phyloP scores from a whole-genome alignment of 2,329 filamentous ascomycete species.

The Epichloe sibirici region DNA sequence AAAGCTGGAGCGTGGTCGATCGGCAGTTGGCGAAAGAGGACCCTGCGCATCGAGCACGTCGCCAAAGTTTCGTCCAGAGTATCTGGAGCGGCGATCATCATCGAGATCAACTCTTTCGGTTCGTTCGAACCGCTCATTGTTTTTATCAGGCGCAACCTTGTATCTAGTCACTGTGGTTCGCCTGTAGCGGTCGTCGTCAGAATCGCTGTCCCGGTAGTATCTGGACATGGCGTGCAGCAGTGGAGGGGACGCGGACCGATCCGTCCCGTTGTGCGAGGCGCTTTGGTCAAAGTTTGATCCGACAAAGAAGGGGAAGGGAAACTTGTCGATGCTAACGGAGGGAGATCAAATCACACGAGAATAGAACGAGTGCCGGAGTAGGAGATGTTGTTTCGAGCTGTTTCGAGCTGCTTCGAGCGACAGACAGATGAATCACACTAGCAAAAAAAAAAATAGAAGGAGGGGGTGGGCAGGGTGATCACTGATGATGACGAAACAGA shows the following conservation, averaged over 20 bases:
- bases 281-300: constrained; percentile 2
- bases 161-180: constrained; percentile 39
- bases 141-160: constrained; percentile 32
- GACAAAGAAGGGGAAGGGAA: background rate
- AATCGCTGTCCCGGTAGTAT: constrained; percentile 23
- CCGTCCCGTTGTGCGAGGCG: constrained; percentile 6
- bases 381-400: no score
- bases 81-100: constrained; percentile 33
- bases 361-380: background rate
- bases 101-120: constrained; percentile 30
- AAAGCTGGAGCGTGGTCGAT: constrained; percentile 39
- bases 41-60: constrained; percentile 30
- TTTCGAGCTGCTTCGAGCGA: no score
- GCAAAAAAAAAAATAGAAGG: no score
- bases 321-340: background rate
- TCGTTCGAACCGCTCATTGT: constrained; percentile 28
- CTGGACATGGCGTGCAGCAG: constrained; percentile 20
- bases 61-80: constrained; percentile 28
- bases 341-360: background rate
- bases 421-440: no score
- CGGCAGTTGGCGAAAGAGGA: constrained; percentile 26
- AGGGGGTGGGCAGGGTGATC: no score
- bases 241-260: constrained; percentile 6
- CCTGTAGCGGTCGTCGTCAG: constrained; percentile 34
- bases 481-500: constrained; percentile 6